These are phyloP conservation scores for Colletotrichum horii DNA, from an alignment of 2,329 filamentous ascomycete genomes.

Conservation along the genomic window DNA sequence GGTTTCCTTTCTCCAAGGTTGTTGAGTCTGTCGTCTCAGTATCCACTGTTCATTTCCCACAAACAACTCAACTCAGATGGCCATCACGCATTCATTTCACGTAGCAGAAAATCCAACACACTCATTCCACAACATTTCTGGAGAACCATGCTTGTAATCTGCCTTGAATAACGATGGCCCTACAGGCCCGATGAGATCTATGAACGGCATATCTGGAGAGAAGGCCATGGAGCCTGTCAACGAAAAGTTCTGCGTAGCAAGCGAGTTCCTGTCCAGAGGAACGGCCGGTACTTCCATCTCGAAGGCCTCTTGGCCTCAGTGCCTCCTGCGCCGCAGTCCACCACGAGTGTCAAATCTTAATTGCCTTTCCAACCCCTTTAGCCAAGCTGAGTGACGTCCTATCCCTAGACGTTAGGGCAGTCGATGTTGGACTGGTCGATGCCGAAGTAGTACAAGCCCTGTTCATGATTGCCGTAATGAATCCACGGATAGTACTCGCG, in stretches of 20 bases:
- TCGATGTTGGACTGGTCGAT: not conserved
- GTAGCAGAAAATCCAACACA: not conserved
- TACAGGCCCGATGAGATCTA: not conserved
- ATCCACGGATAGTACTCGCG: not conserved
- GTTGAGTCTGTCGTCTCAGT: not conserved
- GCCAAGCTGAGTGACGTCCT: not conserved
- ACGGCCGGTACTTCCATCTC: not conserved
- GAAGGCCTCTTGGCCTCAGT: not conserved
- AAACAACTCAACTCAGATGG: not conserved
- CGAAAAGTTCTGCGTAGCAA: not conserved
- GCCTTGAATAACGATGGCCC: not conserved
- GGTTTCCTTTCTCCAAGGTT: not conserved
- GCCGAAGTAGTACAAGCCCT: not conserved
- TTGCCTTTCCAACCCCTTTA: not conserved
- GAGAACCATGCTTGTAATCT: not conserved
- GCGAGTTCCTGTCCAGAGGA: not conserved
- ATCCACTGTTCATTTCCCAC: not conserved
- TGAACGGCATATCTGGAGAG: accelerated
- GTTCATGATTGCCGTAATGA: not conserved
- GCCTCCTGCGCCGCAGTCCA: not conserved
- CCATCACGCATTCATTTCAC: not conserved
- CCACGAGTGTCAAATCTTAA: not conserved
- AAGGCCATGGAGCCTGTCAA: accelerated
- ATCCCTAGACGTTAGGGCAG: not conserved
- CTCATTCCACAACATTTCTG: not conserved